Base-by-base conservation (phyloP, 2,329 filamentous ascomycete genomes). In the Aplosporella prunicola region DNA sequence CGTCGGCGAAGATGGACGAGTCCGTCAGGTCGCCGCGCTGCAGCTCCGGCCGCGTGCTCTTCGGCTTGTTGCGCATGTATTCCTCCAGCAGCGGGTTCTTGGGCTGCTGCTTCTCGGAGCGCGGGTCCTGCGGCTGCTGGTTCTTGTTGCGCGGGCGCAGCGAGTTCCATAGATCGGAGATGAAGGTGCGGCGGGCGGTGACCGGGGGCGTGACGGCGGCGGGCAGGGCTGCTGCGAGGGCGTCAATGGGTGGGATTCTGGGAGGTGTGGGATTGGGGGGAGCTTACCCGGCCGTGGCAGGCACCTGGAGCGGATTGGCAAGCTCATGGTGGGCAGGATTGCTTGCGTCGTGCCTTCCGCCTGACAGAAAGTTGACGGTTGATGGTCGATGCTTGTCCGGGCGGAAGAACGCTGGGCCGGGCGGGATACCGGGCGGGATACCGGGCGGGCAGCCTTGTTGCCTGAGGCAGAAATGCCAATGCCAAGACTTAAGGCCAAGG, bases 31-130 rank as follows among this genome's bases (percentile, higher is more conserved):
- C 55, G 49, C 70, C 70, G 5, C 24, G 36, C 22, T 28, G 16
- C 18, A 54, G 58, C 17, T 44, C 41, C 17, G 50, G 36, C 24
- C 35, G 35, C 27, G 35, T 31, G 16, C 2, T 11, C 9, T 33
- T 17, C 29, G 17, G 33, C 17, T 26, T 50, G 43, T 33, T 43
- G 42, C 35, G 24, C 28, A 69, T 55, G 47, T 62, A 71, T 36
- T 81, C 71, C 41, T 80, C 75, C 47, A 83, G 75, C 48, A 85
- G 68, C 38, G 74, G 78, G 49, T 39, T 39, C 5, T 76, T 68
- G 32, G 51, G 15, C 27, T 31, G 20, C 22, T 32, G 27, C 17
- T 28, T 15, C 3, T 9, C 5, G 17, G 36, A 8, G 28, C 17
- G 6, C 4, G 2, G 5, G n/a, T 5, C 5, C 13, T 32, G 9